Base-by-base conservation (phyloP, 495 filamentous ascomycete species). In the Podospora tetraspora region DNA sequence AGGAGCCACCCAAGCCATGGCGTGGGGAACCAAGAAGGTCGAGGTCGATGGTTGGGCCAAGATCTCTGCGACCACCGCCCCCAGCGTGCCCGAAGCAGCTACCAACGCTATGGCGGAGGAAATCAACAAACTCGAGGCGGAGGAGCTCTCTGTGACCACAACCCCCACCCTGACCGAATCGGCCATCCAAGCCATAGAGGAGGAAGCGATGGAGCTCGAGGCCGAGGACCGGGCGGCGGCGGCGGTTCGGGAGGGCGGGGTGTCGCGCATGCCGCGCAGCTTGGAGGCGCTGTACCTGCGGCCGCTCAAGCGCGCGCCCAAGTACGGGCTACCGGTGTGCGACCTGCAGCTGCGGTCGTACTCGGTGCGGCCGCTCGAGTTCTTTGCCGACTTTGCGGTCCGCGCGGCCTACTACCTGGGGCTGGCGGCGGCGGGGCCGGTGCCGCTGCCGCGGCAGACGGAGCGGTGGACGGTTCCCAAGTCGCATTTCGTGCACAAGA, bases 381-480 rank as follows among this genome's bases (percentile, higher is more conserved):
- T 97, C 82, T 96, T 97, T 77, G 86, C 90, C 77, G 95, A 99
- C 80, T 97, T 98, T 78, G 94, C 94, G 34, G 81, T 98, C 64
- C 91, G 95, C 67, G 93, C 94, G 11, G 95, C 95, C 34, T 99
- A 98, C 81, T 99, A 94, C 80, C 87, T 96, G 21, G 86, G 90
- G 59, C 88, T 99, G 59, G 91, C 93, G 23, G 93, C 94, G 16
- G 89, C 84, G 56, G 95, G 95, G 0, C 93, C 95, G 24, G 83
- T 97, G 5, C 93, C 95, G n/a, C 83, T 99, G 37, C 95, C 95
- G 5, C 86, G 89, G 64, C 91, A 92, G 58, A 88, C 85, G 21
- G 89, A 98, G 80, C 85, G 93, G 67, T 99, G 96, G 96, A 98
- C 95, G 62, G 94, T 99, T 13, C 94, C 94, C 27, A 87, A 86